Conservation (phyloP, 148 eudicot genomes). For the Euryodendron excelsum region DNA sequence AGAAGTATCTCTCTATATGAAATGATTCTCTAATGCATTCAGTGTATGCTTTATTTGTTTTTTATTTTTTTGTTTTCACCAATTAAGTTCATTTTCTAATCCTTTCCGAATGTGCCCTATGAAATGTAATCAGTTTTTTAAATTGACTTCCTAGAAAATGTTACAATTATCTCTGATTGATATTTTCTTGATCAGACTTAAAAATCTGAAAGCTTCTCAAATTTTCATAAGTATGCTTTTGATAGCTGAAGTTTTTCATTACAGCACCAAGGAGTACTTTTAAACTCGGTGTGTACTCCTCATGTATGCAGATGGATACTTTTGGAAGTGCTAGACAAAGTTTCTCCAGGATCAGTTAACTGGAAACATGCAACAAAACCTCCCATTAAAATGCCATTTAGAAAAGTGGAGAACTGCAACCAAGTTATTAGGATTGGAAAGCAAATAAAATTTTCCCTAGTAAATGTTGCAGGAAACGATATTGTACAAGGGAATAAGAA, state of each 20-base stretch:
- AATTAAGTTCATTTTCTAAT: neutral
- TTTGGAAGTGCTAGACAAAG: conserved; percentile 83
- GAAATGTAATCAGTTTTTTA: neutral
- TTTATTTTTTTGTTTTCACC: neutral
- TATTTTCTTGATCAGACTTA: neutral
- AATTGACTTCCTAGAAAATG: neutral
- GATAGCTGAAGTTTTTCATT: neutral
- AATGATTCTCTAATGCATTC: neutral
- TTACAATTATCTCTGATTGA: neutral
- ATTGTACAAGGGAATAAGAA: conserved; percentile 92
- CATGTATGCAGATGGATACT: conserved; percentile 73
- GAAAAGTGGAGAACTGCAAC: conserved; percentile 97
- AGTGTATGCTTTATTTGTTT: neutral
- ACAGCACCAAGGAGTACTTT: neutral
- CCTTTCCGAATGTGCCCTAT: neutral
- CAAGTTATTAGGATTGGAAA: conserved; percentile 77
- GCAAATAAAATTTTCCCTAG: conserved; percentile 69
- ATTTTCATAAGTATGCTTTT: neutral
- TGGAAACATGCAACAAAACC: conserved; percentile 95
- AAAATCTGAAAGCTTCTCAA: neutral
- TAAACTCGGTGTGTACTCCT: neutral
- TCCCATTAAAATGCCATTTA: conserved; percentile 92
- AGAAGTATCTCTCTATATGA: neutral
- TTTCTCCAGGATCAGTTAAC: conserved; percentile 85
- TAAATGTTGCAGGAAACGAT: conserved; percentile 86